Evolutionary conservation across 768 basidiomycete genomes (phyloP).

Genomic region (Trametes villosa): DNA sequence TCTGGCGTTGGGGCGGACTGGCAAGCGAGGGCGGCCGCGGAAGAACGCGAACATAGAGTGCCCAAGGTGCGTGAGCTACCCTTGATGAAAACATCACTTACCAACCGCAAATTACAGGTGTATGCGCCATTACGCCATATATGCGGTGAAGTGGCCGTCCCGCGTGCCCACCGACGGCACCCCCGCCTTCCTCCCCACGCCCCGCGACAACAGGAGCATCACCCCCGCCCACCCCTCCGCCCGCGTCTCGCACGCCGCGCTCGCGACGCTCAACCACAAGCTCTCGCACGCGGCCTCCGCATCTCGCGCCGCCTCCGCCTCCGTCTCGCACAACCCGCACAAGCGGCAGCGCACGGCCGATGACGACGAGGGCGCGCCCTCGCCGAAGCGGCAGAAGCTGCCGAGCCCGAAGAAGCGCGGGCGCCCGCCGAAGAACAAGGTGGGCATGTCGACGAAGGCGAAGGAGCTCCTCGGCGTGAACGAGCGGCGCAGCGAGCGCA

Average conservation of each 20-base stretch:
- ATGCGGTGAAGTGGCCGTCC: constrained; percentile 70
- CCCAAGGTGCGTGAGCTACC: constrained; percentile 59
- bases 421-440: constrained; percentile 31
- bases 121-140: constrained; percentile 81
- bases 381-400: constrained; percentile 54
- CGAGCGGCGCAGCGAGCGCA: constrained; percentile 36
- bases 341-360: constrained; percentile 25
- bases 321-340: constrained; percentile 15
- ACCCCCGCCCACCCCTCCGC: constrained; percentile 39
- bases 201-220: constrained; percentile 42
- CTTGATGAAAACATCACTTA: neutral
- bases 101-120: constrained; percentile 50
- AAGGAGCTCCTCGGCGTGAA: constrained; percentile 27
- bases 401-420: constrained; percentile 25
- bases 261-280: constrained; percentile 59
- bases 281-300: constrained; percentile 45
- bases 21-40: constrained; percentile 47
- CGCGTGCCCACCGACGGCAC: constrained; percentile 57
- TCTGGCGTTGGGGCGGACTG: constrained; percentile 60
- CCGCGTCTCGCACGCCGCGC: constrained; percentile 54
- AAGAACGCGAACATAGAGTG: constrained; percentile 62
- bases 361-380: constrained; percentile 35
- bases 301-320: constrained; percentile 21
- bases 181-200: constrained; percentile 47
- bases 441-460: constrained; percentile 32